Evolutionary conservation across 257 asterid genomes (phyloP).

Genomic region (Paraleonurus japonicus): DNA sequence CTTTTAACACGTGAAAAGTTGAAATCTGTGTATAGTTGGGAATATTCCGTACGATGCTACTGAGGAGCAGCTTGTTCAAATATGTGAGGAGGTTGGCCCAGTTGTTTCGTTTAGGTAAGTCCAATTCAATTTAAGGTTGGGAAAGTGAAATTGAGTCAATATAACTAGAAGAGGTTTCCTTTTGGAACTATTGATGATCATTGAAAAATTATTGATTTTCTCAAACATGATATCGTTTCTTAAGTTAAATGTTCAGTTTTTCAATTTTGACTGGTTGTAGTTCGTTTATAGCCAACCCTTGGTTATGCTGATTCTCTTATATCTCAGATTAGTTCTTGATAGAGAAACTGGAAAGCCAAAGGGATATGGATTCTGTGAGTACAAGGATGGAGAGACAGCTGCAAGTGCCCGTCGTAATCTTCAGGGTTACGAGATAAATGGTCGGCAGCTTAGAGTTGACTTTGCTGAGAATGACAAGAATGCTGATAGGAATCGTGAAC

Average conservation of each 20-base stretch:
- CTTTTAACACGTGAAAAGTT: not conserved
- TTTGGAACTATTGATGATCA: not conserved
- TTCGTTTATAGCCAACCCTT: not conserved
- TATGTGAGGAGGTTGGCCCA: constrained; percentile 97
- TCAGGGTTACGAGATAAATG: no score
- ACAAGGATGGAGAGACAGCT: no score
- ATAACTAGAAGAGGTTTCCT: no score
- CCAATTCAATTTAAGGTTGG: not conserved
- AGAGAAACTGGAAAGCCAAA: no score
- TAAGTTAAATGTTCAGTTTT: not conserved
- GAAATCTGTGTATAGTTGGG: constrained; percentile 54
- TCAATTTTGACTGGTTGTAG: not conserved
- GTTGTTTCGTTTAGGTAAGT: constrained; percentile 93
- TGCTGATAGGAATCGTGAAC: no score
- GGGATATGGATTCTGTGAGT: no score
- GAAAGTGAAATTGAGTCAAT: not conserved
- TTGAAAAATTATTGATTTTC: not conserved
- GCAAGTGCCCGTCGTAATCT: no score
- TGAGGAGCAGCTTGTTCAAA: constrained; percentile 86
- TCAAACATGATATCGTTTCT: not conserved
- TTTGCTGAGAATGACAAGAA: no score
- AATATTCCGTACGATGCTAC: constrained; percentile 96
- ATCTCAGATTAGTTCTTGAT: no score
- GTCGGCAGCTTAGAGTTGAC: no score
- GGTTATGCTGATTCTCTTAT: no score